Evolutionary conservation across 192 early-diverging fungal genomes (phyloP).

Genomic region (Radiomyces spectabilis): DNA sequence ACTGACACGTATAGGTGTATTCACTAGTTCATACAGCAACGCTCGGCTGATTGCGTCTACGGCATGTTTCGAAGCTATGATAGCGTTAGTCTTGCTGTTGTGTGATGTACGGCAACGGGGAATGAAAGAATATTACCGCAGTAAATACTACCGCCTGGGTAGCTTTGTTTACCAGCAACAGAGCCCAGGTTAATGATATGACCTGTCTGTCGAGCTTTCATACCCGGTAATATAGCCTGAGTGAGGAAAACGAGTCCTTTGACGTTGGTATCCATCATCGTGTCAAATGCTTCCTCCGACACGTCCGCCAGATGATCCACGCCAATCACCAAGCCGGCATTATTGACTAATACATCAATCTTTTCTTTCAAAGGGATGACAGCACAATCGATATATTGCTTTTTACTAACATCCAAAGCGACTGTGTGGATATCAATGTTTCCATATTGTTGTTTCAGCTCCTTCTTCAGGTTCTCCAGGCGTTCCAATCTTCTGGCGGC

Average conservation of each 20-base stretch:
- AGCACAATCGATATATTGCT: constrained; percentile 39
- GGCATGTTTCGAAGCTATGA: constrained; percentile 76
- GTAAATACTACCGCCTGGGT: constrained; percentile 72
- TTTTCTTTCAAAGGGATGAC: constrained; percentile 54
- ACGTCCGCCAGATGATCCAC: constrained; percentile 59
- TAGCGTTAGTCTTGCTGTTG: no score
- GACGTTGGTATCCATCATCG: constrained; percentile 88
- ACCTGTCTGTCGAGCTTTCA: constrained; percentile 62
- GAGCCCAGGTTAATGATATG: constrained; percentile 85
- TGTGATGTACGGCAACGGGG: no score
- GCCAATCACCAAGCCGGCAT: constrained; percentile 69
- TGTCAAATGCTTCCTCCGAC: constrained; percentile 55
- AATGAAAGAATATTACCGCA: constrained; percentile 44
- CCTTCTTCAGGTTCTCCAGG: constrained; percentile 45
- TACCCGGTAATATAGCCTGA: constrained; percentile 69
- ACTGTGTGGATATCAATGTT: constrained; percentile 48
- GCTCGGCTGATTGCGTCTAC: constrained; percentile 75
- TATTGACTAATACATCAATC: constrained; percentile 86
- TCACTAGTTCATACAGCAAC: constrained; percentile 66
- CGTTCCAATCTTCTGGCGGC: constrained; percentile 60
- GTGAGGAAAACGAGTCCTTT: constrained; percentile 78
- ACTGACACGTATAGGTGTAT: constrained; percentile 63
- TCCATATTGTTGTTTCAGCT: constrained; percentile 40
- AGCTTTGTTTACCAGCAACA: constrained; percentile 65
- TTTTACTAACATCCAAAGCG: constrained; percentile 65